phyloP scores from a whole-genome alignment of 2,329 filamentous ascomycete species.

The Immersiporthe knoxdaviesiana region DNA sequence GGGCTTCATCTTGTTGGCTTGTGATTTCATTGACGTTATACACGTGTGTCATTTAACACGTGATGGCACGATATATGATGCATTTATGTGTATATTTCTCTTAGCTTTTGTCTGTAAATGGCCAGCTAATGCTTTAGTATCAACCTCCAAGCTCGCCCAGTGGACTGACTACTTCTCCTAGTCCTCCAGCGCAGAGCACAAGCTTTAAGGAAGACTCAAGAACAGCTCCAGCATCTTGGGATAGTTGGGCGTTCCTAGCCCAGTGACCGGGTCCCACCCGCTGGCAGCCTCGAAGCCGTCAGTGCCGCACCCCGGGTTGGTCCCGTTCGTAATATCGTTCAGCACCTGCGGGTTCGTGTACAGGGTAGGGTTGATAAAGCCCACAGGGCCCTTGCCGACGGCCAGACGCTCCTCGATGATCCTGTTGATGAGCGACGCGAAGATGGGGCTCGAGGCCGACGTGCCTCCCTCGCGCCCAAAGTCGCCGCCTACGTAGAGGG shows the following conservation, averaged over 20 bases:
- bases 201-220: slow-evolving; percentile 22
- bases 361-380: slow-evolving; percentile 41
- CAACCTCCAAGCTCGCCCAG: not conserved
- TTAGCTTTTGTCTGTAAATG: not conserved
- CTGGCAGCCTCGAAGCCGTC: slow-evolving; percentile 36
- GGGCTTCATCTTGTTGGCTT: not conserved
- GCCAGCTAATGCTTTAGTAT: not conserved
- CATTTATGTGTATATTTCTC: not conserved
- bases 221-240: slow-evolving; percentile 33
- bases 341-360: slow-evolving; percentile 39
- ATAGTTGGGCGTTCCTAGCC: slow-evolving; percentile 34
- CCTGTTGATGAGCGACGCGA: slow-evolving; percentile 61
- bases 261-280: slow-evolving; percentile 37
- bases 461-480: slow-evolving; percentile 50
- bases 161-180: not conserved
- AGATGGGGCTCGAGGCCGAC: slow-evolving; percentile 60
- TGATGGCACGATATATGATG: not conserved
- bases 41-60: not conserved
- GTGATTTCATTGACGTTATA: not conserved
- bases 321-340: slow-evolving; percentile 37
- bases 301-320: slow-evolving; percentile 40
- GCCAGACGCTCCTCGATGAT: slow-evolving; percentile 64
- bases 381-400: slow-evolving; percentile 46
- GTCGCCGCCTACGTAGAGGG: slow-evolving; percentile 35
- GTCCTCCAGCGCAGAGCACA: not conserved